Percentiles rank a stretch among this genome's conserved stretches.
Evolutionary conservation across 2,329 filamentous ascomycete species (phyloP).

Genomic region (Sordariomycetes sp.): DNA sequence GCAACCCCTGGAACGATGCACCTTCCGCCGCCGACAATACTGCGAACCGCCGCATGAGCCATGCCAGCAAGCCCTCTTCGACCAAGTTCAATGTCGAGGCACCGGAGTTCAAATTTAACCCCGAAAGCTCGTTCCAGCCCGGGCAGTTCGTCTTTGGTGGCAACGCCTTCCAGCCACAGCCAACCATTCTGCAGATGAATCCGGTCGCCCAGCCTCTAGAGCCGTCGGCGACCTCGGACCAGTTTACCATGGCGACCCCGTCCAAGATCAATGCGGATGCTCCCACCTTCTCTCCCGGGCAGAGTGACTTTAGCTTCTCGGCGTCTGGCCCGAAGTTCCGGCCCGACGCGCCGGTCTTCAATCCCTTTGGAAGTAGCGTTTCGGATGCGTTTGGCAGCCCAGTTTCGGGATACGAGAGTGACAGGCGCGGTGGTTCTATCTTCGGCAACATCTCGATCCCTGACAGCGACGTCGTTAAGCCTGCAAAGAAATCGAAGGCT

Average conservation of each 20-base stretch:
- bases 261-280: conserved; percentile 56
- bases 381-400: conserved; percentile 33
- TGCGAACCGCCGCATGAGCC: conserved; percentile 27
- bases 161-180: conserved; percentile 29
- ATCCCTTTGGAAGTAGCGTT: conserved; percentile 36
- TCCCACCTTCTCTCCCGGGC: conserved; percentile 56
- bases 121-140: conserved; percentile 35
- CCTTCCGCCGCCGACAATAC: conserved; percentile 21
- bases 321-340: conserved; percentile 55
- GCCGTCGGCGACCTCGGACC: conserved; percentile 18
- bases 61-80: conserved; percentile 55
- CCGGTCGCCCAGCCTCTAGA: conserved; percentile 27
- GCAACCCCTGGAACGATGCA: conserved; percentile 50
- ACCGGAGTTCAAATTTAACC: conserved; percentile 74
- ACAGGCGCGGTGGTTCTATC: conserved; percentile 38
- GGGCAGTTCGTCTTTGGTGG: conserved; percentile 35
- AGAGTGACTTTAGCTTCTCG: conserved; percentile 56
- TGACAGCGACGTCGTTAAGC: conserved; percentile 42
- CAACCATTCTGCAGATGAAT: conserved; percentile 1
- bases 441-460: conserved; percentile 57
- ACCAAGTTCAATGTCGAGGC: conserved; percentile 83
- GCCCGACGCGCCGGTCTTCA: conserved; percentile 66
- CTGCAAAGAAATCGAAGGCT: conserved; percentile 64
- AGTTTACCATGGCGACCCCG: conserved; percentile 25
- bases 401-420: conserved; percentile 29